A percentile compares a stretch with the other conserved stretches of the same genome.
These are phyloP conservation scores for Chaetomium strumarium DNA, from an alignment of 2,329 filamentous ascomycete species.

Conservation along the genomic window DNA sequence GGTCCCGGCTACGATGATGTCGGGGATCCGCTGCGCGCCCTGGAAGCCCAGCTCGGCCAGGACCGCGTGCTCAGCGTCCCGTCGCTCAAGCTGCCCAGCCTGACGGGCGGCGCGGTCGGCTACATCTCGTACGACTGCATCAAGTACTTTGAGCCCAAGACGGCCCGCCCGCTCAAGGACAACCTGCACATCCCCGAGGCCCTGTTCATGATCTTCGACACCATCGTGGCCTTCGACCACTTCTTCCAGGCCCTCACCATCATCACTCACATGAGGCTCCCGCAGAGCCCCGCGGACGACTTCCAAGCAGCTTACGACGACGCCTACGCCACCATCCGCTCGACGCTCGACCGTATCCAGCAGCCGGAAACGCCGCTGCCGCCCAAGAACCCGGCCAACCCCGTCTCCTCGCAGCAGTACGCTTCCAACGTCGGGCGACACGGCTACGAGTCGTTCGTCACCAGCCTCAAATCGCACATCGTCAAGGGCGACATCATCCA, in stretches of 20 bases:
- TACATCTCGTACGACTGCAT: constrained; percentile 98
- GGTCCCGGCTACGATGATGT: constrained; percentile 81
- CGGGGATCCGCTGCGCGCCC: constrained; percentile 73
- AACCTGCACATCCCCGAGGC: constrained; percentile 85
- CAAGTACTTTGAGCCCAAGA: constrained; percentile 96
- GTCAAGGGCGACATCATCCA: constrained; percentile 92
- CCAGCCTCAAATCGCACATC: constrained; percentile 82
- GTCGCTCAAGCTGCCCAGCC: constrained; percentile 71
- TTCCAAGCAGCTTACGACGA: constrained; percentile 65
- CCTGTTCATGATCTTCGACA: constrained; percentile 95
- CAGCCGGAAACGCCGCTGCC: constrained; percentile 72
- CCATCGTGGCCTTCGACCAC: constrained; percentile 87
- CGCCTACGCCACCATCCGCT: constrained; percentile 57
- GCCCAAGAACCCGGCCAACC: constrained; percentile 58
- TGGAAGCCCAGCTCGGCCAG: constrained; percentile 74
- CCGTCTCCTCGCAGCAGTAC: constrained; percentile 48
- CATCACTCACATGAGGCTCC: constrained; percentile 75
- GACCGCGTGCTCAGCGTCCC: constrained; percentile 79
- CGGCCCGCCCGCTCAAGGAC: constrained; percentile 82
- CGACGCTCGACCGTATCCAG: constrained; percentile 66
- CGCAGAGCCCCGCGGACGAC: constrained; percentile 36
- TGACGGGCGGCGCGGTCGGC: constrained; percentile 89
- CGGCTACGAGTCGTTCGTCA: constrained; percentile 90
- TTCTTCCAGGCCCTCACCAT: constrained; percentile 92
- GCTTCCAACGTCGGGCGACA: constrained; percentile 84